Conservation (phyloP, 164 flowering plant species). For the Magnolia sinica region DNA sequence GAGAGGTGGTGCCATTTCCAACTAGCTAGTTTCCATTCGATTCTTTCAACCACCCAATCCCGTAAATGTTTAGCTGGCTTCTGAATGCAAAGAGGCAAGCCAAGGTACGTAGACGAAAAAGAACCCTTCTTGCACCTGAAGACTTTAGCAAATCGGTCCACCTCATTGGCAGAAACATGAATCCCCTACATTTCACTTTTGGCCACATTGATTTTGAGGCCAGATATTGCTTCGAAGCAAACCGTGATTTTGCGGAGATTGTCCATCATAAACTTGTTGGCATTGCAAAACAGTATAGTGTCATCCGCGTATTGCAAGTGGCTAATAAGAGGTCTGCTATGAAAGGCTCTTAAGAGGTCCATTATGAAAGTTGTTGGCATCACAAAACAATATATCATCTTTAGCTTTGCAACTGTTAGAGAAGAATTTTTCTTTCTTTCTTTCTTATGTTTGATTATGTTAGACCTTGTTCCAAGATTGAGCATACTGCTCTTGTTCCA, state of each 20-base stretch:
- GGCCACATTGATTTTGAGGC: not conserved
- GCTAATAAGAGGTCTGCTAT: not conserved
- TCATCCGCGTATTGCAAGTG: not conserved
- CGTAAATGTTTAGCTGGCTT: too few species aligned
- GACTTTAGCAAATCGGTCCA: not conserved
- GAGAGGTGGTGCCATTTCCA: too few species aligned
- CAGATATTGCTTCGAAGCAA: not conserved
- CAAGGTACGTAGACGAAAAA: not conserved
- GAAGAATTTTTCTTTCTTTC: too few species aligned
- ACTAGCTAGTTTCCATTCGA: too few species aligned
- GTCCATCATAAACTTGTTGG: not conserved
- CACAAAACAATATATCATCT: too few species aligned
- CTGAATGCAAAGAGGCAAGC: not conserved
- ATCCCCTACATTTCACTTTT: not conserved
- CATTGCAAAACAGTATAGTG: not conserved
- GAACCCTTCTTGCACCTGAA: not conserved
- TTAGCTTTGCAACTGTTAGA: too few species aligned
- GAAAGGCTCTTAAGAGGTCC: not conserved
- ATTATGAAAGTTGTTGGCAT: too few species aligned
- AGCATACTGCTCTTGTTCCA: too few species aligned
- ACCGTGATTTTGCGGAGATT: not conserved
- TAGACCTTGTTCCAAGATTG: too few species aligned
- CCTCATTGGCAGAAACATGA: not conserved
- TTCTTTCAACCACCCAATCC: too few species aligned
- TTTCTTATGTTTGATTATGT: too few species aligned